phyloP scores from a whole-genome alignment of 768 basidiomycete genomes.

The Lyophyllum shimeji region DNA sequence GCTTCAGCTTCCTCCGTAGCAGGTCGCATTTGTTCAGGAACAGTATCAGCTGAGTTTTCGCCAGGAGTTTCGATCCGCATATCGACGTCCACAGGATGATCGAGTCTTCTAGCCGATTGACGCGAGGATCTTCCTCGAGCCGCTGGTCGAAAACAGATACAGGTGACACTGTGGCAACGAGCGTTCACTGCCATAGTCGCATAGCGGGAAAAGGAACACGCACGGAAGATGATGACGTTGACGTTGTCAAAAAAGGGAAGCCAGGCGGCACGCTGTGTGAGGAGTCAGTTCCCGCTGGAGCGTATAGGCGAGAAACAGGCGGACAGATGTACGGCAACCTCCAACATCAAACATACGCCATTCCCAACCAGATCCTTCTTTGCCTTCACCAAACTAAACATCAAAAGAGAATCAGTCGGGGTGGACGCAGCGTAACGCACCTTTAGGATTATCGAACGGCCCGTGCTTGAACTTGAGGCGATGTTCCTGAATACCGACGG shows the following conservation, averaged over 20 bases:
- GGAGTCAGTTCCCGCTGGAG: conserved; percentile 9
- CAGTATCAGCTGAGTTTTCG: conserved; percentile 57
- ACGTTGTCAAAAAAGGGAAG: conserved; percentile 79
- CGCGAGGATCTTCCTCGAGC: conserved; percentile 64
- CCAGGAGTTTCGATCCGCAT: conserved; percentile 63
- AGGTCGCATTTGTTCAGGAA: conserved; percentile 74
- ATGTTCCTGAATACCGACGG: conserved; percentile 72
- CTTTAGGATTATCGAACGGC: conserved; percentile 35
- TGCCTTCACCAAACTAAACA: conserved; percentile 22
- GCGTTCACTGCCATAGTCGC: neutral
- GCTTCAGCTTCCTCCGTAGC: conserved; percentile 60
- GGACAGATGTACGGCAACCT: conserved; percentile 67
- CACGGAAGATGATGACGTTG: conserved; percentile 74
- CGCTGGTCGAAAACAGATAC: conserved; percentile 80
- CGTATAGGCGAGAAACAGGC: conserved; percentile 18
- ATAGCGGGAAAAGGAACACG: conserved; percentile 17
- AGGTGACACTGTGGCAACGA: conserved; percentile 52
- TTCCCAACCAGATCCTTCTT: conserved; percentile 39
- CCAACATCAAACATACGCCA: conserved; percentile 82
- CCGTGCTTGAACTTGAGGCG: conserved; percentile 46
- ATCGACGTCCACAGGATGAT: conserved; percentile 71
- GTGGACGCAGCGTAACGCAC: conserved; percentile 15
- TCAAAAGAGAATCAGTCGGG: neutral
- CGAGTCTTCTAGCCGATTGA: conserved; percentile 76
- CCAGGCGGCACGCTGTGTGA: conserved; percentile 68